Evolutionary conservation across 192 early-diverging fungal species (phyloP).

Genomic region (Gigaspora rosea): DNA sequence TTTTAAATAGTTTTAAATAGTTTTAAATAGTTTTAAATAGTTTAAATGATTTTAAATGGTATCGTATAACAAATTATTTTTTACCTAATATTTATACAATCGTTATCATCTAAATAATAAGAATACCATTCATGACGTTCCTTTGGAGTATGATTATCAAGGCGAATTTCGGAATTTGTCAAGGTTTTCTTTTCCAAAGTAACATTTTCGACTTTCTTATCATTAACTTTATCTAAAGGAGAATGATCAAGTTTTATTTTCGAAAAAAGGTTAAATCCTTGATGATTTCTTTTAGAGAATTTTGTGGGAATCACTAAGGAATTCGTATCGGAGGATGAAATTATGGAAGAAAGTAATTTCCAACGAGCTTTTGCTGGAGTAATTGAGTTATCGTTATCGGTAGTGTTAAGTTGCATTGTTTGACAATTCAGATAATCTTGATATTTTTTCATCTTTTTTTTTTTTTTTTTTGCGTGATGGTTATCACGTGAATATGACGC

Average conservation of each 20-base stretch:
- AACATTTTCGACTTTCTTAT: not conserved
- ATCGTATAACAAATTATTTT: not conserved
- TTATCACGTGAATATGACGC: too few relatives aligned
- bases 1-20: too few relatives aligned
- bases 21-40: too few relatives aligned
- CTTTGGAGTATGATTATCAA: too few relatives aligned
- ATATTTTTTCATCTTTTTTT: too few relatives aligned
- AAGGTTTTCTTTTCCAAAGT: not conserved
- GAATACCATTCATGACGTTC: not conserved
- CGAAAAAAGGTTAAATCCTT: conserved; percentile 8
- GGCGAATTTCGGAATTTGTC: too few relatives aligned
- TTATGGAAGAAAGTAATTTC: not conserved
- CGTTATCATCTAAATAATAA: not conserved
- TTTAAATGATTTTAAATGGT: not conserved
- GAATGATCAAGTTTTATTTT: not conserved
- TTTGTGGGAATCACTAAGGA: not conserved
- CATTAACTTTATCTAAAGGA: too few relatives aligned
- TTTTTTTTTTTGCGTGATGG: too few relatives aligned
- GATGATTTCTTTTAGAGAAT: not conserved
- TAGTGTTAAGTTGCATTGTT: too few relatives aligned
- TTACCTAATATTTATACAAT: not conserved
- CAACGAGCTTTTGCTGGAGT: not conserved
- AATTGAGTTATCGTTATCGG: too few relatives aligned
- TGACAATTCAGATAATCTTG: too few relatives aligned
- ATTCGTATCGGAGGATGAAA: not conserved